These are phyloP conservation scores for Suillus placidus DNA, from an alignment of 768 basidiomycete species.

Conservation along the genomic window DNA sequence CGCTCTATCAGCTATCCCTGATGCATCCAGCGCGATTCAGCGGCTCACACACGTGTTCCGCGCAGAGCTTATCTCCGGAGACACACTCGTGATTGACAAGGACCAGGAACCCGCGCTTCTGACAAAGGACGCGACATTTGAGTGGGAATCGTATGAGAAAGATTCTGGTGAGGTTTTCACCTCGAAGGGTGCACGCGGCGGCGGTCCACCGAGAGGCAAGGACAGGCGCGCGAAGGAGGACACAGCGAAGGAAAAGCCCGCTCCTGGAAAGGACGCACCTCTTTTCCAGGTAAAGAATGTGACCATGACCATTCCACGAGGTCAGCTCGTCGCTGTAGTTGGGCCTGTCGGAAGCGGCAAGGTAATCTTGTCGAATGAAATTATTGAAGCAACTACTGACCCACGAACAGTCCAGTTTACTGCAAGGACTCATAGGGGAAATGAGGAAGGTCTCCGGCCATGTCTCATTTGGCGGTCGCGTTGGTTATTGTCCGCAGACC, in stretches of 20 bases:
- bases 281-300: slow-evolving; percentile 54
- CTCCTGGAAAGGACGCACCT: slow-evolving; percentile 5
- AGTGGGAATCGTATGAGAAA: slow-evolving; percentile 54
- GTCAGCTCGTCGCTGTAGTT: slow-evolving; percentile 61
- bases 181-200: slow-evolving; percentile 8
- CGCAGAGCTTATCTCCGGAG: slow-evolving; percentile 52
- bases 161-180: slow-evolving; percentile 8
- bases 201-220: slow-evolving; percentile 2
- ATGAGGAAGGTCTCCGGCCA: slow-evolving; percentile 58
- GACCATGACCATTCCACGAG: slow-evolving; percentile 56
- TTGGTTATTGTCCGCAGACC: slow-evolving; percentile 73
- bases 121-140: slow-evolving; percentile 58
- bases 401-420: slow-evolving; percentile 47
- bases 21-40: slow-evolving; percentile 63
- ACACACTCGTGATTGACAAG: slow-evolving; percentile 46
- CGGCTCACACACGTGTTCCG: slow-evolving; percentile 48
- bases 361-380: slow-evolving; percentile 25
- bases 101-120: slow-evolving; percentile 50
- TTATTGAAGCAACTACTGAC: not conserved
- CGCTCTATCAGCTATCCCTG: slow-evolving; percentile 61
- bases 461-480: slow-evolving; percentile 60
- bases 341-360: slow-evolving; percentile 74
- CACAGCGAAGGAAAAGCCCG: slow-evolving; percentile 17
- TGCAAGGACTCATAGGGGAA: slow-evolving; percentile 70
- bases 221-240: slow-evolving; percentile 9